These are phyloP conservation scores for Cryptococcus sp. DNA, from an alignment of 1,284 basidiomycete species.

Conservation along the genomic window DNA sequence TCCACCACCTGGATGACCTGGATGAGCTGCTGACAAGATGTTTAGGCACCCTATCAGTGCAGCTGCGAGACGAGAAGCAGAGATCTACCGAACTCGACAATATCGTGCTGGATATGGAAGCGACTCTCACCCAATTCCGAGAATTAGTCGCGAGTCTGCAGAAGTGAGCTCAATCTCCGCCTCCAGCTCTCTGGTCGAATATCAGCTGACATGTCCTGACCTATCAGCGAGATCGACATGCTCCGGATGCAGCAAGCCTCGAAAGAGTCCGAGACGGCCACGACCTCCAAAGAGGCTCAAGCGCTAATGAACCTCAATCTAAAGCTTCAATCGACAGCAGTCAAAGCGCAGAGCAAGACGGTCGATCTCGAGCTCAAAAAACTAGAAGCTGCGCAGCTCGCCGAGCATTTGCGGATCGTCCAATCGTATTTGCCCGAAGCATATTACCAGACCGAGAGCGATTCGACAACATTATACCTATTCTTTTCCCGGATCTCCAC, in stretches of 20 bases:
- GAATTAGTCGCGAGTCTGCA: constrained; percentile 84
- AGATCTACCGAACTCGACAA: constrained; percentile 73
- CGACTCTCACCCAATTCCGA: constrained; percentile 84
- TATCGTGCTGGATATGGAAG: constrained; percentile 77
- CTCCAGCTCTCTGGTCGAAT: not conserved
- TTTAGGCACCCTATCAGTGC: constrained; percentile 69
- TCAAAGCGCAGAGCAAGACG: constrained; percentile 82
- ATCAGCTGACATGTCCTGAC: not conserved
- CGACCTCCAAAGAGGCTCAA: constrained; percentile 71
- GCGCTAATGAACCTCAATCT: constrained; percentile 87
- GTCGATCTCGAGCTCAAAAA: constrained; percentile 84
- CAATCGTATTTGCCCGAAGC: constrained; percentile 81
- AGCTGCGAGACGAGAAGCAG: constrained; percentile 67
- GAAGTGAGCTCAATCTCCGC: constrained; percentile 57
- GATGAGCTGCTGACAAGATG: not conserved
- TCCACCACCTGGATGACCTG: not conserved
- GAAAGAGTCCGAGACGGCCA: constrained; percentile 76
- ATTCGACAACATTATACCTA: constrained; percentile 81
- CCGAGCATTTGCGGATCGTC: constrained; percentile 67
- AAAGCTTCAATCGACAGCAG: constrained; percentile 83
- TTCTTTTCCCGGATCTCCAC: constrained; percentile 84
- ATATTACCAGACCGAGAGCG: constrained; percentile 81
- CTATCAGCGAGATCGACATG: constrained; percentile 72
- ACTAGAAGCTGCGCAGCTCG: constrained; percentile 77
- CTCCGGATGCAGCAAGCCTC: constrained; percentile 80